Evolutionary conservation across 164 flowering plant species (phyloP).

Genomic region (Vitis cinerea): DNA sequence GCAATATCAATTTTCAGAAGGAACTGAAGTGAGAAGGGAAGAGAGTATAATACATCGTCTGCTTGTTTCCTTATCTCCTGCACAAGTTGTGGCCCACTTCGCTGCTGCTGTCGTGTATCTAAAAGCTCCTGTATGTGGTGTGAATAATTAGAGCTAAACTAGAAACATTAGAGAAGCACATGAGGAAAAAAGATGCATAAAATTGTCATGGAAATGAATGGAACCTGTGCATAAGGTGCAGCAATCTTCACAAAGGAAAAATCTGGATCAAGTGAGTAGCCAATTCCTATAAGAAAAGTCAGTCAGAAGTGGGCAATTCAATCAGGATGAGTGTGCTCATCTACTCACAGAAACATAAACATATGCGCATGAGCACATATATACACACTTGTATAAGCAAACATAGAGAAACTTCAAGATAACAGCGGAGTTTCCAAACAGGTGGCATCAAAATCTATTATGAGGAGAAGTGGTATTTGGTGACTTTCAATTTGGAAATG

Average conservation of each 20-base stretch:
- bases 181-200: too few species aligned
- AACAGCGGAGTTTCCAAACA: too few species aligned
- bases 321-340: too few species aligned
- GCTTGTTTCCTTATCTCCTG: constrained; percentile 81
- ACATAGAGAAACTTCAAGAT: too few species aligned
- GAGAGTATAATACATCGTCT: constrained; percentile 31
- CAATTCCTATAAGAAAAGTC: constrained; percentile 60
- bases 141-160: not conserved
- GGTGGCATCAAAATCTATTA: too few species aligned
- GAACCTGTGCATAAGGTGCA: constrained; percentile 95
- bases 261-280: constrained; percentile 72
- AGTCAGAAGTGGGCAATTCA: constrained; percentile 5
- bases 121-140: constrained; percentile 66
- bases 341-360: too few species aligned
- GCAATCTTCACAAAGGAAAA: constrained; percentile 91
- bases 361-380: too few species aligned
- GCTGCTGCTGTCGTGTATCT: constrained; percentile 58
- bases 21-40: constrained; percentile 5
- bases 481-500: too few species aligned
- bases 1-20: not conserved
- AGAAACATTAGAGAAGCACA: not conserved
- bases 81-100: constrained; percentile 62
- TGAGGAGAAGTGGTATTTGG: too few species aligned
- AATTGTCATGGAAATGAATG: constrained; percentile 1
- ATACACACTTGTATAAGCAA: too few species aligned